Conservation (phyloP, 495 filamentous ascomycete species). For the Penicillium odoratum region DNA sequence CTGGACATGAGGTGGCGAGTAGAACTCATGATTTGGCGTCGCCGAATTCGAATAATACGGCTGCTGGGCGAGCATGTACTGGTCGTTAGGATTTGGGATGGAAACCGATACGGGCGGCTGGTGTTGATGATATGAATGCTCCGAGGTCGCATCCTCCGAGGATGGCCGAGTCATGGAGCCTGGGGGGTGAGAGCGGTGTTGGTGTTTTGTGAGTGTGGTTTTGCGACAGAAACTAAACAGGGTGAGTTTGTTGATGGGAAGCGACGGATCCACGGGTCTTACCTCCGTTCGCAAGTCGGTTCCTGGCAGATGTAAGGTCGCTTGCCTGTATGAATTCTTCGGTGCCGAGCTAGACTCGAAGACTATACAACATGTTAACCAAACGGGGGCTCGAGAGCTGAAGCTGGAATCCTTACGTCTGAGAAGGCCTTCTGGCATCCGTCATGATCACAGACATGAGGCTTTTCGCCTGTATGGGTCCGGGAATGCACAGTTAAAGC, state of each 20-base stretch:
- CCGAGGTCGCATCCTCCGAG: constrained; percentile 44
- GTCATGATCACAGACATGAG: constrained; percentile 75
- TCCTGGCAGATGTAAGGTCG: constrained; percentile 81
- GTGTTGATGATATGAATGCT: constrained; percentile 42
- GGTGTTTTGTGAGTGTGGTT: constrained; percentile 85
- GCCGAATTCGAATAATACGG: constrained; percentile 39
- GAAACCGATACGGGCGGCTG: constrained; percentile 31
- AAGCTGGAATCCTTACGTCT: constrained; percentile 58
- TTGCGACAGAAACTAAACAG: constrained; percentile 76
- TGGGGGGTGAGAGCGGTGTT: constrained; percentile 65
- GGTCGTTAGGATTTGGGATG: constrained; percentile 36
- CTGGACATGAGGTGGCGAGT: constrained; percentile 35
- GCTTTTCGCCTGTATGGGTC: constrained; percentile 89
- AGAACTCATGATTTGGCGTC: constrained; percentile 42
- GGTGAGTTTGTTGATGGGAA: background rate
- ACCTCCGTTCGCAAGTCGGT: constrained; percentile 80
- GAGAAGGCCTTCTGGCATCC: constrained; percentile 87
- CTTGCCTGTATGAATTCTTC: constrained; percentile 83
- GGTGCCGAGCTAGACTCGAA: constrained; percentile 82
- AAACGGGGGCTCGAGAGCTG: background rate
- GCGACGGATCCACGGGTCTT: constrained; percentile 20
- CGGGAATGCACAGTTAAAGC: constrained; percentile 83
- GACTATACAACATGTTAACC: constrained; percentile 51
- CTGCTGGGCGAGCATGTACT: constrained; percentile 43
- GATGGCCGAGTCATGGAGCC: constrained; percentile 50